Evolutionary conservation across 2,329 filamentous ascomycete species (phyloP).

Genomic region (Aureobasidium sp.): DNA sequence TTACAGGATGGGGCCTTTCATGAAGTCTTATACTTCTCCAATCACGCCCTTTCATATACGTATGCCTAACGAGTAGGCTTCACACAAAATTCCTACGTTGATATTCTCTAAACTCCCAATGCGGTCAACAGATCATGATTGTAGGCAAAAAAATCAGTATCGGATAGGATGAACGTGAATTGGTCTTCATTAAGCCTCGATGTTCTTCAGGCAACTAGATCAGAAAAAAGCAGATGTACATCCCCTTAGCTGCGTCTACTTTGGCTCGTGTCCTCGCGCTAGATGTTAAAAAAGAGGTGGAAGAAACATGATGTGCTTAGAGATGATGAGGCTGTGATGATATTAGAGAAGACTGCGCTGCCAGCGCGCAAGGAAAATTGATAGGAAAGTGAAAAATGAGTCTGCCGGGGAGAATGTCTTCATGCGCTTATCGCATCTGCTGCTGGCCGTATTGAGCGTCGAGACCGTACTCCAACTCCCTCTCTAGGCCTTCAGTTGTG

Average conservation of each 20-base stretch:
- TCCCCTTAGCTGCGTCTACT: not conserved
- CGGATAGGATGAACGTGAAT: not conserved
- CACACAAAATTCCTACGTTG: not conserved
- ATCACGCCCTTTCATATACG: not conserved
- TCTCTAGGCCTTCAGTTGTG: conserved; percentile 29
- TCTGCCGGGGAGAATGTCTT: not conserved
- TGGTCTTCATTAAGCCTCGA: conserved; percentile 1
- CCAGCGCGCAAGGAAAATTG: conserved; percentile 4
- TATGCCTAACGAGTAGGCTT: not conserved
- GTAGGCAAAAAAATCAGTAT: not conserved
- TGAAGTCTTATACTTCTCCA: not conserved
- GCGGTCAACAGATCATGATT: not conserved
- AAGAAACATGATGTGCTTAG: not conserved
- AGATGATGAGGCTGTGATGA: not conserved
- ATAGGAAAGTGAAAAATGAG: not conserved
- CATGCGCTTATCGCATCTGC: not conserved
- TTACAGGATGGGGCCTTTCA: not conserved
- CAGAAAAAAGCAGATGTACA: conserved; percentile 4
- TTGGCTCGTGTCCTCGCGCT: not conserved
- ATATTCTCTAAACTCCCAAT: not conserved
- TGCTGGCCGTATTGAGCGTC: conserved; percentile 19
- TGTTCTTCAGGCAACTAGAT: not conserved
- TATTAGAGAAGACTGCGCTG: conserved; percentile 3
- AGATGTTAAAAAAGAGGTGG: not conserved
- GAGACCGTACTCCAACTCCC: conserved; percentile 40